phyloP scores from a whole-genome alignment of 352 stramenopile genomes.

The Saprolegnia diclina region DNA sequence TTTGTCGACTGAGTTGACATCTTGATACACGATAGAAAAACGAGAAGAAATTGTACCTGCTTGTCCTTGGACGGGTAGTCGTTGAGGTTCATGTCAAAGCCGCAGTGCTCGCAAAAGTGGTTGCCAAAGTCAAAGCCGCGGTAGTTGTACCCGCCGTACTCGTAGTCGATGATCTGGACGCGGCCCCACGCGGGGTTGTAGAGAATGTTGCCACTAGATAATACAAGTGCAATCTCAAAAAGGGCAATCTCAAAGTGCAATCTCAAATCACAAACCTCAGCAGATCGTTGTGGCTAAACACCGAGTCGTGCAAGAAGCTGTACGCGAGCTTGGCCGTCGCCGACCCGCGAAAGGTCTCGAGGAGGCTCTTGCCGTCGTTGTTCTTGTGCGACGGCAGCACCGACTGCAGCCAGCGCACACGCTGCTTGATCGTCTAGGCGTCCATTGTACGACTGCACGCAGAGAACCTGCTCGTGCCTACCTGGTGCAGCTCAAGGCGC shows the following conservation, averaged over 20 bases:
- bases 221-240: neutral
- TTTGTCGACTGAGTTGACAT: no score
- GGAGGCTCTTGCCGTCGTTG: conserved; percentile 48
- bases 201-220: conserved; percentile 64
- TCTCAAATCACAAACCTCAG: conserved; percentile 40
- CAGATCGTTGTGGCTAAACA: conserved; percentile 93
- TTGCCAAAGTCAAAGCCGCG: conserved; percentile 93
- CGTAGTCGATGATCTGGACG: conserved; percentile 94
- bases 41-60: conserved; percentile 31
- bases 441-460: no score
- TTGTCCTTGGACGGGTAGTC: conserved; percentile 75
- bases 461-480: no score
- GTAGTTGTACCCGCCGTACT: conserved; percentile 88
- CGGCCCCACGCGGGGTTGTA: conserved; percentile 68
- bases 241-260: neutral
- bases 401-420: conserved; percentile 71
- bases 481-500: conserved; percentile 50
- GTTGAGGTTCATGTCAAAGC: conserved; percentile 88
- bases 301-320: conserved; percentile 68
- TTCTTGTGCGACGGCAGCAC: conserved; percentile 74
- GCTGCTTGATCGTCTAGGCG: conserved; percentile 44
- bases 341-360: conserved; percentile 38
- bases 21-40: no score
- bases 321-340: conserved; percentile 72
- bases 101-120: conserved; percentile 92